These are phyloP conservation scores for Paramarasmius palmivorus DNA, from an alignment of 1,284 basidiomycete genomes.

Conservation along the genomic window DNA sequence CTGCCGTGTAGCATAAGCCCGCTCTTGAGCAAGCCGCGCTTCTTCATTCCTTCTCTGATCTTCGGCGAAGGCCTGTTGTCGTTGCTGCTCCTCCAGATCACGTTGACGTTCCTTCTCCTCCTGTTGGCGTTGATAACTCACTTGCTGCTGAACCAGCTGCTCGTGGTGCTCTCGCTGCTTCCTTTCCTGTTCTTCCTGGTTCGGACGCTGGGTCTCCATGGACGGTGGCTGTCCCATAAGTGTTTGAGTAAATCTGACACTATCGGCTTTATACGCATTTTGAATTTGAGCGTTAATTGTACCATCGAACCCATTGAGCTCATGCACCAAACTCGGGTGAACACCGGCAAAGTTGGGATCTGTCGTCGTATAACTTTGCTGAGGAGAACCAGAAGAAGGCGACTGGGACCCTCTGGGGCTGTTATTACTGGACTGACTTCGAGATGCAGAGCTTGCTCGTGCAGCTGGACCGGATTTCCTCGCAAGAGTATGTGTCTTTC, in stretches of 20 bases:
- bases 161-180: slow-evolving; percentile 18
- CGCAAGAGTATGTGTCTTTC: slow-evolving; percentile 61
- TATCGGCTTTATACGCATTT: slow-evolving; percentile 42
- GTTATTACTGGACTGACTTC: slow-evolving; percentile 1
- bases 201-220: slow-evolving; percentile 13
- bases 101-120: slow-evolving; percentile 21
- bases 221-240: slow-evolving; percentile 11
- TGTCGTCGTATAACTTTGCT: slow-evolving; percentile 25
- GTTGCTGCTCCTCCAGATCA: slow-evolving; percentile 24
- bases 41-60: slow-evolving; percentile 27
- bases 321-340: slow-evolving; percentile 61
- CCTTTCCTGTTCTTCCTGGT: slow-evolving; percentile 18
- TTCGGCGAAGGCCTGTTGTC: slow-evolving; percentile 20
- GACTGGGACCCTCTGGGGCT: slow-evolving; percentile 18
- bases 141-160: slow-evolving; percentile 17
- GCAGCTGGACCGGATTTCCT: slow-evolving; percentile 36
- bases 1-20: slow-evolving; percentile 7
- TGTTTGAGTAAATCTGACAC: slow-evolving; percentile 27
- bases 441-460: slow-evolving; percentile 13
- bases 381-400: slow-evolving; percentile 17
- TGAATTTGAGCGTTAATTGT: slow-evolving; percentile 57
- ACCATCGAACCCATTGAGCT: slow-evolving; percentile 59
- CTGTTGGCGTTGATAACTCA: slow-evolving; percentile 11
- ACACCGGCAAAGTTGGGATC: slow-evolving; percentile 47
- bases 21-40: slow-evolving; percentile 11